phyloP scores from a whole-genome alignment of 257 asterid species.

The Penstemon eatonii region DNA sequence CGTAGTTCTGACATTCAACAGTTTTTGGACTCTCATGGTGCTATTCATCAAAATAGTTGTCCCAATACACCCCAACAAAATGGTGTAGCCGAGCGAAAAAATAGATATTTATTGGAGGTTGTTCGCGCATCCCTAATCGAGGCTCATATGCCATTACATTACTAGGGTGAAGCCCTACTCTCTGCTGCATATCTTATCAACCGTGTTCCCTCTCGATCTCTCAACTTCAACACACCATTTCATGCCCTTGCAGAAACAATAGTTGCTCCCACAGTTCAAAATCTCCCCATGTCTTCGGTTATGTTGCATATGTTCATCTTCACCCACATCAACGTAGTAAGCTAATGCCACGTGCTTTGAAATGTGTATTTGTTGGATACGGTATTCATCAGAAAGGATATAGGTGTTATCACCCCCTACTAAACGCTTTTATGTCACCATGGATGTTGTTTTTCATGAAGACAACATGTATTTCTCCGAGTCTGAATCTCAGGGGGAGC shows the following conservation, averaged over 20 bases:
- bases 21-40: no score
- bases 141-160: not conserved
- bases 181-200: no score
- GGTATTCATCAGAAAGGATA: no score
- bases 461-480: not conserved
- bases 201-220: no score
- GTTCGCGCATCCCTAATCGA: not conserved
- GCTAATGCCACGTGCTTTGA: not conserved
- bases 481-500: slow-evolving; percentile 5
- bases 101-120: slow-evolving; percentile 5
- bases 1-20: no score
- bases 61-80: no score
- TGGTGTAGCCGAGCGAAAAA: not conserved
- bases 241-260: not conserved
- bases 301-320: slow-evolving; percentile 23
- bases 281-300: slow-evolving; percentile 9
- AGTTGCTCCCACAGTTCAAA: not conserved
- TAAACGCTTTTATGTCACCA: no score
- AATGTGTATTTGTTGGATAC: no score
- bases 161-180: not conserved
- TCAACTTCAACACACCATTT: not conserved
- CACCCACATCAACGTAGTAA: not conserved
- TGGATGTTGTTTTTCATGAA: slow-evolving; percentile 6
- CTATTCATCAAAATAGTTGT: no score
- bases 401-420: no score